phyloP scores from a whole-genome alignment of 164 flowering plant genomes.

The Tetracentron sinense region DNA sequence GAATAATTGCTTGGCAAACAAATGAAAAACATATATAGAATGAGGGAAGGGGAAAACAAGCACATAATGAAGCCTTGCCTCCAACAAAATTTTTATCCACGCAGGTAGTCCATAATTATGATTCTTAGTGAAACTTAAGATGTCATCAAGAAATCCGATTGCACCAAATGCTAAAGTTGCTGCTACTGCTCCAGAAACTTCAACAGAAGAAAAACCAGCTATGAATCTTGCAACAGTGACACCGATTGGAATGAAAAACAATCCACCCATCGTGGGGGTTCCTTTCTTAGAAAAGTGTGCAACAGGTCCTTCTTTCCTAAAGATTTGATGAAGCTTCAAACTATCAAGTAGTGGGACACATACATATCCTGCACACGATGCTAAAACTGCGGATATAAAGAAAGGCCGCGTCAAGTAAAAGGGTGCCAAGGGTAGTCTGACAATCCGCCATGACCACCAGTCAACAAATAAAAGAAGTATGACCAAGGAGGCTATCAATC shows the following conservation, averaged over 20 bases:
- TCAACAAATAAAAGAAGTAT: conserved; percentile 60
- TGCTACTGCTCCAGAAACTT: conserved; percentile 59
- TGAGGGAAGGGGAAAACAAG: not conserved
- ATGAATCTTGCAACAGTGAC: conserved; percentile 50
- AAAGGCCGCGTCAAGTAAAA: conserved; percentile 73
- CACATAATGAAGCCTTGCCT: conserved; percentile 40
- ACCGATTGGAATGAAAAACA: conserved; percentile 82
- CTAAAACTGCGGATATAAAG: conserved; percentile 47
- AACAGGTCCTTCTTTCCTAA: conserved; percentile 47
- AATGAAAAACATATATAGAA: not conserved
- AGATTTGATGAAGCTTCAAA: conserved; percentile 45
- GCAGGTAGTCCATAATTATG: conserved; percentile 53
- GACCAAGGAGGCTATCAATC: conserved; percentile 51
- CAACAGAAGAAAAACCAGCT: conserved; percentile 62
- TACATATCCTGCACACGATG: conserved; percentile 55
- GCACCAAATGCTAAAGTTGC: conserved; percentile 68
- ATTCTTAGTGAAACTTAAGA: conserved; percentile 41
- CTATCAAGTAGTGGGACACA: conserved; percentile 61
- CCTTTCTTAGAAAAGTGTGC: conserved; percentile 43
- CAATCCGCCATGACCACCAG: conserved; percentile 83
- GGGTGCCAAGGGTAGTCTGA: conserved; percentile 72
- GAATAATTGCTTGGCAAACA: not conserved
- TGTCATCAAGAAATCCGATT: conserved; percentile 77
- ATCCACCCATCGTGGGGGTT: conserved; percentile 89
- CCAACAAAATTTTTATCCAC: conserved; percentile 43